Conservation (phyloP, 768 basidiomycete genomes). For the Xerocomellus chrysenteron region DNA sequence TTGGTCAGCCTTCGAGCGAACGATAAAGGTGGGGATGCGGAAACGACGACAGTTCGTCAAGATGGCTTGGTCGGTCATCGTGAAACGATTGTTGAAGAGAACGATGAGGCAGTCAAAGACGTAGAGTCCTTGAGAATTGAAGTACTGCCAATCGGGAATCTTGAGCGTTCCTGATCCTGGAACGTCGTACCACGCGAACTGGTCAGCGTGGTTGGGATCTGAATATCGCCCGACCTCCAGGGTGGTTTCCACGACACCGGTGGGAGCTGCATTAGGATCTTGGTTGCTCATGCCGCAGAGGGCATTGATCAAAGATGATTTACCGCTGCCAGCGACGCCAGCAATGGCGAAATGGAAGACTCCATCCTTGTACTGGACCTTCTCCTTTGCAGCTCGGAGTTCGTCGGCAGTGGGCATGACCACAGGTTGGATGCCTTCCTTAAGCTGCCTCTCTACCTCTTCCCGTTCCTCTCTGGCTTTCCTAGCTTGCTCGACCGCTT, state of each 20-base stretch:
- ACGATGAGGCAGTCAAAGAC: conserved; percentile 38
- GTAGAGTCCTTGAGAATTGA: conserved; percentile 38
- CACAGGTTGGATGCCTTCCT: conserved; percentile 30
- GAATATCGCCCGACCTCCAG: conserved; percentile 28
- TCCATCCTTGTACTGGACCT: conserved; percentile 28
- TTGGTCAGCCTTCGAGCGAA: conserved; percentile 38
- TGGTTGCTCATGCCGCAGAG: conserved; percentile 32
- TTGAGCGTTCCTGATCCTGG: conserved; percentile 39
- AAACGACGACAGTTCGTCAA: conserved; percentile 32
- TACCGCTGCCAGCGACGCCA: conserved; percentile 32
- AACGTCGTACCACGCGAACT: conserved; percentile 38
- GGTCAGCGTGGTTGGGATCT: conserved; percentile 23
- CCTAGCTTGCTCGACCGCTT: conserved; percentile 23
- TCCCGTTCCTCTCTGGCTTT: conserved; percentile 21
- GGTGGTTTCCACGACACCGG: conserved; percentile 37
- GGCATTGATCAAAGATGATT: conserved; percentile 33
- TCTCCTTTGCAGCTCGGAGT: conserved; percentile 23
- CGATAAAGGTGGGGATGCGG: conserved; percentile 36
- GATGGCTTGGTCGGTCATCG: conserved; percentile 37
- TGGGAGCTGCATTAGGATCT: conserved; percentile 28
- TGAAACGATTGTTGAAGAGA: conserved; percentile 36
- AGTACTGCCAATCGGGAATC: conserved; percentile 39
- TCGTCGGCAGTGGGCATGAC: conserved; percentile 31
- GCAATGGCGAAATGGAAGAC: conserved; percentile 32
- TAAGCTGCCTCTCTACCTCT: conserved; percentile 23